phyloP scores from a whole-genome alignment of 805 yeast species.

The Teunomyces aglyptinius region DNA sequence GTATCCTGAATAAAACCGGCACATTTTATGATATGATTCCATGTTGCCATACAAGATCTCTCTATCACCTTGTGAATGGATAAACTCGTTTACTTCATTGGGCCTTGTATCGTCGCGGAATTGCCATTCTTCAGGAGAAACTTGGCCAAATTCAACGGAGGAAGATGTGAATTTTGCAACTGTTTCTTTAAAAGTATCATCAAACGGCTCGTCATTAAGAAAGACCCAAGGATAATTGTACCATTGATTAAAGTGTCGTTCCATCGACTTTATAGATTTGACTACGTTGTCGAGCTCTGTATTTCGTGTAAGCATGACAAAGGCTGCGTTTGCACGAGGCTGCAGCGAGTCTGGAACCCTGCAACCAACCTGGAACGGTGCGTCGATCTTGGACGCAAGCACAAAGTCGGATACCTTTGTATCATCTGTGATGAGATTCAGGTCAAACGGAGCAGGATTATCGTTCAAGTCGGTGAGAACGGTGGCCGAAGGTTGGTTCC shows the following conservation, averaged over 20 bases:
- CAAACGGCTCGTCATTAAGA: constrained; percentile 76
- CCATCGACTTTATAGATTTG: constrained; percentile 69
- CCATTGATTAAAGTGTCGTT: constrained; percentile 91
- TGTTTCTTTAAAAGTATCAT: constrained; percentile 55
- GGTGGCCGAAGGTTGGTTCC: background rate
- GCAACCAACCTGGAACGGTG: constrained; percentile 58
- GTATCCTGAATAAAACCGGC: constrained; percentile 83
- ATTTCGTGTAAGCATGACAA: constrained; percentile 82
- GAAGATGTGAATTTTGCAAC: constrained; percentile 57
- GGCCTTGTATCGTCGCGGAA: too few species aligned
- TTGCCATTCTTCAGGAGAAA: constrained; percentile 67
- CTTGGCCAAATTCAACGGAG: constrained; percentile 67
- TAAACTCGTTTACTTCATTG: too few species aligned
- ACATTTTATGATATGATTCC: constrained; percentile 90
- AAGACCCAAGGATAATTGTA: constrained; percentile 91
- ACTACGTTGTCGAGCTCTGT: constrained; percentile 76
- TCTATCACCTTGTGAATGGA: constrained; percentile 90
- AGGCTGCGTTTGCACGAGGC: constrained; percentile 73
- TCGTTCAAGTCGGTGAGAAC: background rate
- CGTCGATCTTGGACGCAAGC: constrained; percentile 22
- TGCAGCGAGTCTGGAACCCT: constrained; percentile 37
- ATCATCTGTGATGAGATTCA: background rate
- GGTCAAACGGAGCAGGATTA: background rate
- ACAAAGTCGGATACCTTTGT: constrained; percentile 12
- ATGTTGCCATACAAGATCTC: constrained; percentile 80